phyloP scores from a whole-genome alignment of 768 basidiomycete species.

The Leccinum aurantiacum region DNA sequence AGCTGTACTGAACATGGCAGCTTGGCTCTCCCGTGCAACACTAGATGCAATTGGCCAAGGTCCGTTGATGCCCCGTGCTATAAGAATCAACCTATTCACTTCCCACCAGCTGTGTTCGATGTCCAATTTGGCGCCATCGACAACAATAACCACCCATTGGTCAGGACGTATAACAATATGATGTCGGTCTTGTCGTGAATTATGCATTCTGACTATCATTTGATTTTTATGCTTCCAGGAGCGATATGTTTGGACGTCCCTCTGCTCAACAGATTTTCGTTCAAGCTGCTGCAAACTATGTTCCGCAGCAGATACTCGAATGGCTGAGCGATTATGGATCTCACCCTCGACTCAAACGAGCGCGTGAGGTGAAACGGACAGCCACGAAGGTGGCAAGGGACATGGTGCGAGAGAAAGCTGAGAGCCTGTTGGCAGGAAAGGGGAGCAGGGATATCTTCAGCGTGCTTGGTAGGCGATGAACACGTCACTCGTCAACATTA shows the following conservation, averaged over 20 bases:
- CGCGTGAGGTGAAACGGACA: slow-evolving; percentile 9
- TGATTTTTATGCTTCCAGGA: slow-evolving; percentile 11
- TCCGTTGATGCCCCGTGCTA: slow-evolving; percentile 11
- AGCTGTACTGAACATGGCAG: slow-evolving; percentile 25
- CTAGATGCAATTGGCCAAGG: slow-evolving; percentile 46
- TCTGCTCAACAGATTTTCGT: slow-evolving; percentile 19
- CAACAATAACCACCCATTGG: slow-evolving; percentile 13
- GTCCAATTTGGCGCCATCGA: slow-evolving; percentile 39
- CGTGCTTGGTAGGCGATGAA: slow-evolving; percentile 39
- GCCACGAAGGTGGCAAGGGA: slow-evolving; percentile 11
- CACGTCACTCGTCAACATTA: not conserved
- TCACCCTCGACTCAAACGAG: slow-evolving; percentile 17
- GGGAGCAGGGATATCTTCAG: slow-evolving; percentile 24
- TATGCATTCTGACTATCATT: slow-evolving; percentile 3
- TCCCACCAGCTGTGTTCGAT: slow-evolving; percentile 40
- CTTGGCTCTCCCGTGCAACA: not conserved
- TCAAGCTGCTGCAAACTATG: slow-evolving; percentile 9
- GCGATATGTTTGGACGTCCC: slow-evolving; percentile 17
- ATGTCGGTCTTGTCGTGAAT: slow-evolving; percentile 6
- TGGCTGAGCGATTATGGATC: slow-evolving; percentile 32
- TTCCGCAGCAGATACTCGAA: slow-evolving; percentile 28
- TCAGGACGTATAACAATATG: slow-evolving; percentile 10
- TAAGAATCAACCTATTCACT: not conserved
- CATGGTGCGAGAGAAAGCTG: slow-evolving; percentile 19
- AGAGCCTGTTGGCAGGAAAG: slow-evolving; percentile 12